Percentiles rank a stretch among this genome's conserved stretches.
phyloP scores from a whole-genome alignment of 192 early-diverging fungal genomes.

The Entrophospora sp. region DNA sequence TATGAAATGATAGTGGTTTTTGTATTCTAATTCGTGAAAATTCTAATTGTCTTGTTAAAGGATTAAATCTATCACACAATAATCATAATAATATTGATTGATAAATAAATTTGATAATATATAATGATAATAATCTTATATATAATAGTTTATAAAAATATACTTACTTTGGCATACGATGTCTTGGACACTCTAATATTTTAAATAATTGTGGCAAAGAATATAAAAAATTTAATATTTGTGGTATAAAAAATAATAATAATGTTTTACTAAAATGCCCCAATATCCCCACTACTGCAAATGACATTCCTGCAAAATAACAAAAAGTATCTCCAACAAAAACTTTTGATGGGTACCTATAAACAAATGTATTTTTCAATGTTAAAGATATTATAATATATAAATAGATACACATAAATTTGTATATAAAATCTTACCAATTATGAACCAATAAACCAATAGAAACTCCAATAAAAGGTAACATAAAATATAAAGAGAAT shows the following conservation, averaged over 20 bases:
- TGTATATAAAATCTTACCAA: slow-evolving; percentile 46
- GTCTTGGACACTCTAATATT: slow-evolving; percentile 90
- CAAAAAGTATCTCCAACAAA: slow-evolving; percentile 97
- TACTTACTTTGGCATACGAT: slow-evolving; percentile 76
- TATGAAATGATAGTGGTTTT: neutral
- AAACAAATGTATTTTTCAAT: neutral
- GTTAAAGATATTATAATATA: neutral
- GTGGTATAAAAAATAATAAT: slow-evolving; percentile 89
- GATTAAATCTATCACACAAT: slow-evolving; percentile 4
- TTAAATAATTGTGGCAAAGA: slow-evolving; percentile 91
- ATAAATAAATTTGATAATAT: slow-evolving; percentile 14
- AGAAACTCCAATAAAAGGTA: slow-evolving; percentile 88
- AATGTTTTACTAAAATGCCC: slow-evolving; percentile 92
- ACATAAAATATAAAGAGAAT: slow-evolving; percentile 81
- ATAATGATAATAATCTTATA: slow-evolving; percentile 17
- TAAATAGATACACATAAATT: neutral
- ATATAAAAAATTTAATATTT: slow-evolving; percentile 96
- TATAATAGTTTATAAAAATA: slow-evolving; percentile 19
- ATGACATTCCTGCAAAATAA: slow-evolving; percentile 99
- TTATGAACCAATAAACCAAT: slow-evolving; percentile 77
- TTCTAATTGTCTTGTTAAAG: slow-evolving; percentile 9
- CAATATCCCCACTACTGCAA: slow-evolving; percentile 93
- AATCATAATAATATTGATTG: slow-evolving; percentile 17
- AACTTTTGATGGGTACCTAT: slow-evolving; percentile 75
- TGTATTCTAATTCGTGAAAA: neutral